Percentiles rank a stretch among this genome's conserved stretches.
phyloP scores from a whole-genome alignment of 2,329 filamentous ascomycete species.

The Rhytidhysteron rufulum region DNA sequence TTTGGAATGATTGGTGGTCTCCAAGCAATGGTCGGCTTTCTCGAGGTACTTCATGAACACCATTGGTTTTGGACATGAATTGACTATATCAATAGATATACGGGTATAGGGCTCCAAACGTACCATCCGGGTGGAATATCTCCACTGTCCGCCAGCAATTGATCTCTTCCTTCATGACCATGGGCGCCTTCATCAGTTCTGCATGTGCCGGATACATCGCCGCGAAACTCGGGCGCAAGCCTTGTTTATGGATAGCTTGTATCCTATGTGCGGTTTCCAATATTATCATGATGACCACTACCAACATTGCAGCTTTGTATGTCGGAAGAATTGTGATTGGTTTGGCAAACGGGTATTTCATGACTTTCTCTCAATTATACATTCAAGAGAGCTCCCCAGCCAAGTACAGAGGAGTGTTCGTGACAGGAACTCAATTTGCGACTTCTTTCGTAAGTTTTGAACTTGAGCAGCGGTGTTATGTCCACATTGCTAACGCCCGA shows the following conservation, averaged over 20 bases:
- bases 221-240: slow-evolving; percentile 41
- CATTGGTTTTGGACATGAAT: too few relatives aligned
- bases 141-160: slow-evolving; percentile 40
- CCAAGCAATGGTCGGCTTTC: not conserved
- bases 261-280: slow-evolving; percentile 50
- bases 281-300: slow-evolving; percentile 57
- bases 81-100: too few relatives aligned
- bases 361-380: slow-evolving; percentile 53
- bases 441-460: slow-evolving; percentile 38
- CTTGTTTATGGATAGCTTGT: slow-evolving; percentile 46
- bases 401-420: slow-evolving; percentile 47
- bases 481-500: not conserved
- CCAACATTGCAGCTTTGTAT: slow-evolving; percentile 52
- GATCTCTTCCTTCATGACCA: slow-evolving; percentile 45
- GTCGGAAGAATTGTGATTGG: slow-evolving; percentile 54
- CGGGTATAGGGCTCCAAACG: slow-evolving; percentile 23
- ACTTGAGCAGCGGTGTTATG: not conserved
- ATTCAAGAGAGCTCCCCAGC: slow-evolving; percentile 50
- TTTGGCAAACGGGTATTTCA: slow-evolving; percentile 54
- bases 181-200: slow-evolving; percentile 44
- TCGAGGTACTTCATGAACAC: not conserved
- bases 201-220: slow-evolving; percentile 38
- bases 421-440: slow-evolving; percentile 48
- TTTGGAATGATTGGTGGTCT: not conserved
- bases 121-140: slow-evolving; percentile 41